A percentile compares a stretch with the other conserved stretches of the same genome.
Evolutionary conservation across 1,284 basidiomycete species (phyloP).

Genomic region (Cryptococcus sp.): DNA sequence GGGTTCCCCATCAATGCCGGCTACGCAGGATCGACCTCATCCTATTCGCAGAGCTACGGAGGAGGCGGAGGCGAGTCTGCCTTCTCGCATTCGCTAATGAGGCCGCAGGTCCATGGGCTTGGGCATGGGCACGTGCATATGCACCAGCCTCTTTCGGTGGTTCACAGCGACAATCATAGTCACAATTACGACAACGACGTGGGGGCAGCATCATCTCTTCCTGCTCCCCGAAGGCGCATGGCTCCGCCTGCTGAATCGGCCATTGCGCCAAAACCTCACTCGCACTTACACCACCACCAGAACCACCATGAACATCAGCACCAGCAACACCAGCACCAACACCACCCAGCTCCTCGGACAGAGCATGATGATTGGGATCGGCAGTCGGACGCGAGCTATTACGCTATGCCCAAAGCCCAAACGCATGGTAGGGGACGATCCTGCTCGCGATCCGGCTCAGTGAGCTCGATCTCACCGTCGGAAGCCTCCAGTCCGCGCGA

Average conservation of each 20-base stretch:
- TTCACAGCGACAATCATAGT: not conserved
- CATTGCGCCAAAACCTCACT: not conserved
- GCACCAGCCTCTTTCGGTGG: conserved; percentile 2
- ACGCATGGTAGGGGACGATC: not conserved
- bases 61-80: not conserved
- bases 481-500: conserved; percentile 4
- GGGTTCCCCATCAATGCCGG: not conserved
- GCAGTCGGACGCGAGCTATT: conserved; percentile 19
- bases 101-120: not conserved
- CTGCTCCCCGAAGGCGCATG: conserved; percentile 9
- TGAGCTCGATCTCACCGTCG: conserved; percentile 10
- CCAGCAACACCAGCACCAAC: conserved; percentile 11
- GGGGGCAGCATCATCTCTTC: conserved; percentile 5
- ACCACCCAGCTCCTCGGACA: not conserved
- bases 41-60: conserved; percentile 3
- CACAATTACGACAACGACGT: conserved; percentile 1
- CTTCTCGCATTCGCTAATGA: not conserved
- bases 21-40: conserved; percentile 7
- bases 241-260: not conserved
- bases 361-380: conserved; percentile 16
- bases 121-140: not conserved
- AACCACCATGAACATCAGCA: conserved; percentile 15
- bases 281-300: not conserved
- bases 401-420: conserved; percentile 16
- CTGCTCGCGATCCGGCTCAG: conserved; percentile 15